phyloP scores from a whole-genome alignment of 164 flowering plant genomes.

The Nymphaea colorata region DNA sequence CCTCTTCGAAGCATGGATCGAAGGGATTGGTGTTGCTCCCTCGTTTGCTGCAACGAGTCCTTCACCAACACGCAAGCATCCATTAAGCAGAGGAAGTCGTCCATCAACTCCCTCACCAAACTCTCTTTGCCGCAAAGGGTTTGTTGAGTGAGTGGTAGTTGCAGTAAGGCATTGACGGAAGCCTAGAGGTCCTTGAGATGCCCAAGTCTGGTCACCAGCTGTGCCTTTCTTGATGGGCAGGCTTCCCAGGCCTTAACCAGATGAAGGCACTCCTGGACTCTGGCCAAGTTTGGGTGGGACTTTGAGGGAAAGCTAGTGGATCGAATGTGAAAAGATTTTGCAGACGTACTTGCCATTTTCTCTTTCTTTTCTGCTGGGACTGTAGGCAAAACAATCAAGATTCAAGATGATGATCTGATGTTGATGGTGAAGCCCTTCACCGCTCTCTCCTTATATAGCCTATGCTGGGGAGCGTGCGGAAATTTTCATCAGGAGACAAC shows the following conservation, averaged over 20 bases:
- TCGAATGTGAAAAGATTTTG: not conserved
- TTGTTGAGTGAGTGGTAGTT: slow-evolving; percentile 10
- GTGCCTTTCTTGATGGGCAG: not conserved
- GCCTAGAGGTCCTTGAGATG: slow-evolving; percentile 9
- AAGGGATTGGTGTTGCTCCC: slow-evolving; percentile 17
- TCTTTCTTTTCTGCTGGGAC: not conserved
- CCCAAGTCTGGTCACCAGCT: not conserved
- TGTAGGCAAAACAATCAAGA: not conserved
- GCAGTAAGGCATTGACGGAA: slow-evolving; percentile 12
- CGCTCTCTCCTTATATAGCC: not conserved
- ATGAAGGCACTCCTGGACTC: not conserved
- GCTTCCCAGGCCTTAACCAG: not conserved
- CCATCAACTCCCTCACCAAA: slow-evolving; percentile 19
- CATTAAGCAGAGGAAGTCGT: slow-evolving; percentile 25
- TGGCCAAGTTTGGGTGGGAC: not conserved
- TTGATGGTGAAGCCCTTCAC: not conserved
- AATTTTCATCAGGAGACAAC: no score
- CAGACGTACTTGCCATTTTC: not conserved
- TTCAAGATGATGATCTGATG: not conserved
- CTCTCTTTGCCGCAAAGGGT: slow-evolving; percentile 8
- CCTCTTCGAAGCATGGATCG: slow-evolving; percentile 20
- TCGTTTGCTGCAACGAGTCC: slow-evolving; percentile 16
- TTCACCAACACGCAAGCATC: slow-evolving; percentile 20
- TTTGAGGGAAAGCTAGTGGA: not conserved
- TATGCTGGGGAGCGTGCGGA: not conserved